Base-by-base conservation (phyloP, 106 monocot genomes). In the Allium sativum region DNA sequence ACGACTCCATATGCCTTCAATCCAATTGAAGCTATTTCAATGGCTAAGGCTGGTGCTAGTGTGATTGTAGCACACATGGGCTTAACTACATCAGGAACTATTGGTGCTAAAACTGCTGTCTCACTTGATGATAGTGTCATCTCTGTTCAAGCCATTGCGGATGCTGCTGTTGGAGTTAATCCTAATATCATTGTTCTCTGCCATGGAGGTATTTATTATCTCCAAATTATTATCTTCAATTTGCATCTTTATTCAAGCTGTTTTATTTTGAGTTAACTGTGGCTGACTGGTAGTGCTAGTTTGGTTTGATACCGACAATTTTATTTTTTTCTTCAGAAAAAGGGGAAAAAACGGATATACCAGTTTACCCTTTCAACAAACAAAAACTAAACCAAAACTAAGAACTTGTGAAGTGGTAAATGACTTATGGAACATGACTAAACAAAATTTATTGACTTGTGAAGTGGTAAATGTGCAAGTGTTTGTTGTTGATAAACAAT, bases 41-140 rank as follows among this genome's bases (percentile, higher is more conserved):
- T 95, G 95, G 79, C 86, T 12, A 84, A 79, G 67, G 90, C 90
- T 52, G 95, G 90, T 65, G 90, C 95, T 55, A 65, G 70, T 77
- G 79, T 95, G 44, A 79, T 95, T 48, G 95, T 95, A 59, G 95
- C 87, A 40, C 95, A 95, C 70, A 90, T 90, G 95, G 95, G 95
- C 50, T 74, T 95, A 10, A 95, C 95, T 12, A 81, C 84, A 42
- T 69, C 87, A 48, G 90, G 95, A 41, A 79, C 90, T 15, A 95
- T 95, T 54, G 95, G 95, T 45, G 90, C 95, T 75, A 79, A 84
- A 55, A 84, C 95, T 9, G 72, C 90, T 19, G 47, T 90, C 17
- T 82, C 81, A 21, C 65, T 95, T 51, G 84, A 90, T 10, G 87
- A 90, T 18, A 75, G 81, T 53, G 82, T 90, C 17, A 40, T 42